Percentiles rank a stretch among this genome's conserved stretches.
These are phyloP conservation scores for Schwanniomyces etchellsii DNA, from an alignment of 1,139 yeast genomes.

Conservation along the genomic window DNA sequence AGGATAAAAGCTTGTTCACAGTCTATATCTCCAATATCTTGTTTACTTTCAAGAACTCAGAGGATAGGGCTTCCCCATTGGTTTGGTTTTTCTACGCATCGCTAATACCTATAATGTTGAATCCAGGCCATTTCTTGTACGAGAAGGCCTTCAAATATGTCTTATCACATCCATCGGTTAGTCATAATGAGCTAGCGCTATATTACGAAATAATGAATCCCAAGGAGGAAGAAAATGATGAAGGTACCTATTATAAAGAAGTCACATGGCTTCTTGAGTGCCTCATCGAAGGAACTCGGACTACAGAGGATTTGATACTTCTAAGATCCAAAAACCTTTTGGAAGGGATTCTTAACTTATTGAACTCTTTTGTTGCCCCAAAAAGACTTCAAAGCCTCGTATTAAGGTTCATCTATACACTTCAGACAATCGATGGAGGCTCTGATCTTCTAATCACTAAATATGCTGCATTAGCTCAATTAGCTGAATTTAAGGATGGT, in stretches of 20 bases:
- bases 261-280: slow-evolving; percentile 60
- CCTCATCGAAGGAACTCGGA: slow-evolving; percentile 41
- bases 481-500: slow-evolving; percentile 36
- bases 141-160: slow-evolving; percentile 63
- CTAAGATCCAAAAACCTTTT: slow-evolving; percentile 49
- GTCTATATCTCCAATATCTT: slow-evolving; percentile 59
- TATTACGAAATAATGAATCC: slow-evolving; percentile 39
- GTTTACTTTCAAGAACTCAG: slow-evolving; percentile 32
- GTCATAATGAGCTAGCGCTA: slow-evolving; percentile 60
- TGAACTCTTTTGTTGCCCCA: slow-evolving; percentile 43
- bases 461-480: slow-evolving; percentile 48
- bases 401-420: slow-evolving; percentile 37
- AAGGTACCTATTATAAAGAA: slow-evolving; percentile 50
- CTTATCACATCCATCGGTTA: slow-evolving; percentile 50
- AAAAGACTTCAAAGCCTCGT: slow-evolving; percentile 34
- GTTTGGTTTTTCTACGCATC: slow-evolving; percentile 46
- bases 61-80: slow-evolving; percentile 26
- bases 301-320: slow-evolving; percentile 45
- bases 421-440: slow-evolving; percentile 57
- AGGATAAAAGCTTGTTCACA: slow-evolving; percentile 54
- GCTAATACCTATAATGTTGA: slow-evolving; percentile 50
- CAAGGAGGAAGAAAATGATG: slow-evolving; percentile 34
- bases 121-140: slow-evolving; percentile 69
- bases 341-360: slow-evolving; percentile 62
- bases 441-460: slow-evolving; percentile 57